Base-by-base conservation (phyloP, 805 yeast genomes). In the Wickerhamomyces hampshirensis region DNA sequence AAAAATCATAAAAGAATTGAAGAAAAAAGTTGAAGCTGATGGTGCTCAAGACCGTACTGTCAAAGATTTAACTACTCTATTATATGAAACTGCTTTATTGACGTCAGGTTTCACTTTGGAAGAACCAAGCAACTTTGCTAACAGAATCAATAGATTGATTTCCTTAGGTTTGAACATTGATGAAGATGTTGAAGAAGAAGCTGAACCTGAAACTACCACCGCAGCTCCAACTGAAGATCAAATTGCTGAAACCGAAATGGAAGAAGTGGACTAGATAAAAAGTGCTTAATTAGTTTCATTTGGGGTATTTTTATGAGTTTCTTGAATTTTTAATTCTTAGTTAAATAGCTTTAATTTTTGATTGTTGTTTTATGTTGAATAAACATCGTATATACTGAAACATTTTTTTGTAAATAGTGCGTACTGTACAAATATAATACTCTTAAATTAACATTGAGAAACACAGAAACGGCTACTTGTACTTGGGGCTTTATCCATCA, bases 31-130 rank as follows among this genome's bases (percentile, higher is more conserved):
- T 60, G 98, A 88, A 58, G 81, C 84, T 51, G 95, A 87, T 59
- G 98, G 98, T 69, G 89, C 95, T 50, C 94, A 87, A 71, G 98
- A 94, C 75, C 85, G 95, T 75, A 89, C 96, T 47, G 98, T 93
- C 60, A 87, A 87, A 79, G 96, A 93, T 71, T 78, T 93, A 69
- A 93, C 99, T 51, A 86, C 93, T 53, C 76, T 93, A 68, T 74
- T 93, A 69, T 93, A 79, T 71, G 99, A 93, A 73, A 93, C 99
- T 59, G 98, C 99, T 42, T 75, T 93, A 66, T 78, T 93, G 65
- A 93, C 98, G 39, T 93, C 98, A 49, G 99, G 99, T 69, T 93
- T 93, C 89, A 73, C 97, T 53, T 80, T 93, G 63, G 98, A 93
- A 60, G 99, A 93, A 74, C 98, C 99, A 74, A 80, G 84, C 62